Evolutionary conservation across 495 filamentous ascomycete genomes (phyloP), one percentile per base, ranked within the genome.

Genomic region (Hypoxylon crocopeplum): DNA sequence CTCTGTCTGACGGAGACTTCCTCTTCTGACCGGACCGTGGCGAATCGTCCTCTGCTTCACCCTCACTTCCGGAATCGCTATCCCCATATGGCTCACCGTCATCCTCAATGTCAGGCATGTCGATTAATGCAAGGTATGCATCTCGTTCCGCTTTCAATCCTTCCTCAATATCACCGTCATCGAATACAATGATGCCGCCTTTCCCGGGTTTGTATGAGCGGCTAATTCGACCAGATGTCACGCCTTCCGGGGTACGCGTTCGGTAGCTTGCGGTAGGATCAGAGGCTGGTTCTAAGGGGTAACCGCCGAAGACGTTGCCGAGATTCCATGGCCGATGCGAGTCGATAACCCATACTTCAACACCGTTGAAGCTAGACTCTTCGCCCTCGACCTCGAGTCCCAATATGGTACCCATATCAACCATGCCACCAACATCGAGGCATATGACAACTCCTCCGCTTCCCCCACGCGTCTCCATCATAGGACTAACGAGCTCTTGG

Each of bases 261-360:
- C 81, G 63, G 54, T 72, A 77, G 7, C 66, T 75, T 8, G 57
- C 75, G 24, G 75, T 71, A 27, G 77, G 78, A 17, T 76, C 75
- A 32, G 80, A 78, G 19, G 73, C 76, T 6, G 76, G 70, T 55
- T 81, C 75, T 5, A 77, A 59, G 19, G 84, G 77, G 50, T 82
- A 81, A 7, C 88, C 90, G 5, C 88, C 90, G 75, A 97, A 98
- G 6, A 98, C 86, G 75, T 98, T 98, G 46, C 83, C 84, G 69
- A 98, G 68, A 73, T 98, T 97, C 93, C 93, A 98, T 40, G 93
- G 93, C 65, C 94, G 78, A 70, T 92, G 80, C 34, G 93, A 85
- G 77, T 98, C 94, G 56, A 97, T 82, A 13, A 97, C 80, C 94
- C 94, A 98, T 16, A 96, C 89, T 72, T 98, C 92, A 1, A 98